Percentiles rank a stretch among this genome's conserved stretches.
phyloP scores from a whole-genome alignment of 805 yeast genomes.

The Lipomyces mesembrius region DNA sequence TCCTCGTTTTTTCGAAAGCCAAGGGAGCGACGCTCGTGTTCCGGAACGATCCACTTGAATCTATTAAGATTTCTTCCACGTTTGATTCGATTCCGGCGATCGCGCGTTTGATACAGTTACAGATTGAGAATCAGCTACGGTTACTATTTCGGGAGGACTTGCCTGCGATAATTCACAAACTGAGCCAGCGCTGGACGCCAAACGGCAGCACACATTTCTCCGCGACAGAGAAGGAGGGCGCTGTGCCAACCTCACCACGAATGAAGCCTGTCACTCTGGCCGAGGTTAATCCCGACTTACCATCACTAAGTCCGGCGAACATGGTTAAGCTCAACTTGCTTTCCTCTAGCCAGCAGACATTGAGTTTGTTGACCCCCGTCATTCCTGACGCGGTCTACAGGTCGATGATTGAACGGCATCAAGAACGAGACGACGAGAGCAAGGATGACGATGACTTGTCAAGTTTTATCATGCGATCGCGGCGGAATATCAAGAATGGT shows the following conservation, averaged over 20 bases:
- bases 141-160: conserved; percentile 81
- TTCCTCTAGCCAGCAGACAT: conserved; percentile 76
- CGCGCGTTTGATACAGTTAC: conserved; percentile 79
- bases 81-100: conserved; percentile 83
- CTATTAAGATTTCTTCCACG: conserved; percentile 81
- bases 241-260: conserved; percentile 36
- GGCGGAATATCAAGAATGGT: conserved; percentile 30
- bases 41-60: conserved; percentile 85
- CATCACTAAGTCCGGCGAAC: conserved; percentile 68
- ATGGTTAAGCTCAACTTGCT: conserved; percentile 69
- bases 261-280: conserved; percentile 52
- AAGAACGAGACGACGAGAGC: conserved; percentile 25
- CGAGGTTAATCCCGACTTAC: conserved; percentile 61
- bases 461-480: conserved; percentile 34
- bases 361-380: conserved; percentile 67
- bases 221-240: conserved; percentile 23
- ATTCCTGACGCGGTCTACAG: conserved; percentile 64
- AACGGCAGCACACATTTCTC: conserved; percentile 39
- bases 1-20: conserved; percentile 77
- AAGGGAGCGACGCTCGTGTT: conserved; percentile 87
- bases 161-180: conserved; percentile 77
- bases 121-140: conserved; percentile 79
- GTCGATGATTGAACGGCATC: conserved; percentile 44
- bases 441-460: conserved; percentile 35
- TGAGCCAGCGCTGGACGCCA: conserved; percentile 68